phyloP scores from a whole-genome alignment of 2,329 filamentous ascomycete genomes.

The Alternaria panax region DNA sequence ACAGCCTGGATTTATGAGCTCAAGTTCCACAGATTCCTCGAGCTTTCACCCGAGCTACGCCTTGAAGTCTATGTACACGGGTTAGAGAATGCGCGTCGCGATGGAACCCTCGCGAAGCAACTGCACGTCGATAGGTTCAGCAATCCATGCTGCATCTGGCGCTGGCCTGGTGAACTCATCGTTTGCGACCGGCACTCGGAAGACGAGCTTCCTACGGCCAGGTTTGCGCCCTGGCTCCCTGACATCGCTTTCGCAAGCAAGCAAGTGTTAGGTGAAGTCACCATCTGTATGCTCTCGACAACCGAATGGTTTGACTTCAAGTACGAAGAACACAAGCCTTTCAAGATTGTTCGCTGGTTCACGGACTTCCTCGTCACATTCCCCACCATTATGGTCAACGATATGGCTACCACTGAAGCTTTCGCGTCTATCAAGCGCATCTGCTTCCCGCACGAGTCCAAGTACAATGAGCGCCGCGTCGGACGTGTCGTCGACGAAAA shows the following conservation, averaged over 20 bases:
- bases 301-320: slow-evolving; percentile 2
- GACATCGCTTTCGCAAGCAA: background rate
- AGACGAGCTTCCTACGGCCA: background rate
- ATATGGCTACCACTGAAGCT: background rate
- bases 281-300: background rate
- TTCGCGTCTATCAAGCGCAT: background rate
- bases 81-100: background rate
- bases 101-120: background rate
- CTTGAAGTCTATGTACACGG: background rate
- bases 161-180: background rate
- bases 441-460: background rate
- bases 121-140: background rate
- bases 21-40: background rate
- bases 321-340: background rate
- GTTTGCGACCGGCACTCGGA: background rate
- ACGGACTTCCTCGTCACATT: background rate
- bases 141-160: background rate
- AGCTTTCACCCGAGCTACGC: background rate
- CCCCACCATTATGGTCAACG: background rate
- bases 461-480: background rate
- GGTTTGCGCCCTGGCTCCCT: background rate
- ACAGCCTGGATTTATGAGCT: background rate
- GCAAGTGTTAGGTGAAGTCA: background rate
- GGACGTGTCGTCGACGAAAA: background rate
- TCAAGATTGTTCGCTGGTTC: background rate